A percentile compares a stretch with the other conserved stretches of the same genome.
Conservation (phyloP, 2,329 filamentous ascomycete species). For the Sporothrix humicola region DNA sequence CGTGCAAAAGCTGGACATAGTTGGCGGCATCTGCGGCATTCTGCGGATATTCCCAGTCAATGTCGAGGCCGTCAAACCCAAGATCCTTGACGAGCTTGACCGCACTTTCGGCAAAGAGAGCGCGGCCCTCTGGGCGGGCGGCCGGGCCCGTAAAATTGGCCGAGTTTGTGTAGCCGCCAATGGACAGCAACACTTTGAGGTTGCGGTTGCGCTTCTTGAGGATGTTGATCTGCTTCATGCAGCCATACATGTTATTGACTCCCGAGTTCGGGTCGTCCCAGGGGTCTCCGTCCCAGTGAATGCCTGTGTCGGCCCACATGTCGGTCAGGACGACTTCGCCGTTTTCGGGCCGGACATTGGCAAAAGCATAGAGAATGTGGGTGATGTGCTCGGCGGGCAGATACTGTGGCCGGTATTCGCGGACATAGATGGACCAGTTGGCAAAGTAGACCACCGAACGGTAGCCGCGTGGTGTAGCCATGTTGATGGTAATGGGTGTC, state of each 20-base stretch:
- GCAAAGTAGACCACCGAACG: constrained; percentile 75
- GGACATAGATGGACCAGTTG: constrained; percentile 86
- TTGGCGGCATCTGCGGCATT: constrained; percentile 59
- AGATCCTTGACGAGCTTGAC: constrained; percentile 78
- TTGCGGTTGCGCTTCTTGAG: constrained; percentile 82
- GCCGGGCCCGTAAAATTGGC: constrained; percentile 79
- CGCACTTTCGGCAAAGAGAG: constrained; percentile 73
- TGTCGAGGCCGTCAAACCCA: constrained; percentile 69
- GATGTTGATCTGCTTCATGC: constrained; percentile 84
- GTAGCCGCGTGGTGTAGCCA: constrained; percentile 52
- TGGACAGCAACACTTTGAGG: constrained; percentile 82
- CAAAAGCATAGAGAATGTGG: constrained; percentile 89
- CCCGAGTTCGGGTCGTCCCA: constrained; percentile 68
- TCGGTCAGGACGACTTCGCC: constrained; percentile 77
- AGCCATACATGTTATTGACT: constrained; percentile 79
- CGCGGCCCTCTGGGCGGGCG: constrained; percentile 71
- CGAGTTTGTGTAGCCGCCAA: constrained; percentile 93
- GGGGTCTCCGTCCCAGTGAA: constrained; percentile 70
- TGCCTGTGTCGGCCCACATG: constrained; percentile 72
- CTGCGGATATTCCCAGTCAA: constrained; percentile 71
- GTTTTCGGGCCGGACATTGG: constrained; percentile 77
- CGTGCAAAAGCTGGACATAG: constrained; percentile 64
- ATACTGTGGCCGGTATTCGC: constrained; percentile 84
- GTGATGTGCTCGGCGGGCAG: constrained; percentile 81
- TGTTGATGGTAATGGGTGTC: background rate